Conservation (phyloP, 192 early-diverging fungal genomes). For the Podila epicladia region DNA sequence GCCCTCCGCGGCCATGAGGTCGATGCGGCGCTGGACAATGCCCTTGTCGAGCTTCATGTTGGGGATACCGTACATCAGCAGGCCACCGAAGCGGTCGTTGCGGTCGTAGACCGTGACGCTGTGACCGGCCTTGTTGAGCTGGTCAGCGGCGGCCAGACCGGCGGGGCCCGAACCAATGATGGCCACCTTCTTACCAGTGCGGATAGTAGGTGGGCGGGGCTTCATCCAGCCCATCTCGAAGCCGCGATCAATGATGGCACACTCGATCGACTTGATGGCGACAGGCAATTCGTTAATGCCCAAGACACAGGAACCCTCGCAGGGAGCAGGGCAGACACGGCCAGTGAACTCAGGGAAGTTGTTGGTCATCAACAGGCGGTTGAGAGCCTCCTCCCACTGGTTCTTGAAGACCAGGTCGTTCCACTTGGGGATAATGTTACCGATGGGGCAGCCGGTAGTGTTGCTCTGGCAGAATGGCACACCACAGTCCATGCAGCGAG, state of each 20-base stretch:
- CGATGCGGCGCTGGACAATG: slow-evolving; percentile 92
- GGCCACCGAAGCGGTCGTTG: slow-evolving; percentile 94
- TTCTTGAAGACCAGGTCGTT: slow-evolving; percentile 97
- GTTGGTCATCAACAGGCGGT: slow-evolving; percentile 95
- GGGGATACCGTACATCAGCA: slow-evolving; percentile 99
- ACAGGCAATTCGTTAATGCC: slow-evolving; percentile 97
- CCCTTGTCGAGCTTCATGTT: slow-evolving; percentile 99
- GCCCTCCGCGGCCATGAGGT: slow-evolving; percentile 95
- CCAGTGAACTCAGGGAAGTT: slow-evolving; percentile 99
- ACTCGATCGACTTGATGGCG: slow-evolving; percentile 97
- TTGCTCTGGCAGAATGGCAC: slow-evolving; percentile 99
- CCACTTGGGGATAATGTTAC: slow-evolving; percentile 99
- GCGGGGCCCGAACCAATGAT: slow-evolving; percentile 97
- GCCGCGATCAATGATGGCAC: slow-evolving; percentile 96
- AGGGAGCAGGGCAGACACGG: slow-evolving; percentile 98
- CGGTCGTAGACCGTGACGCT: slow-evolving; percentile 96
- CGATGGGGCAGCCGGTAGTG: slow-evolving; percentile 93
- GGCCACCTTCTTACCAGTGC: slow-evolving; percentile 88
- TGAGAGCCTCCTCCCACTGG: slow-evolving; percentile 96
- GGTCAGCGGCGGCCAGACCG: slow-evolving; percentile 95
- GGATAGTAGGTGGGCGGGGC: slow-evolving; percentile 78
- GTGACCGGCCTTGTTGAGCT: slow-evolving; percentile 98
- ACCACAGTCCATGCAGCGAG: slow-evolving; percentile 98
- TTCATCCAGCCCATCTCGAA: slow-evolving; percentile 98
- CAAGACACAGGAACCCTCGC: slow-evolving; percentile 95